Evolutionary conservation across 768 basidiomycete species (phyloP).

Genomic region (Xerocomus spinulosus): DNA sequence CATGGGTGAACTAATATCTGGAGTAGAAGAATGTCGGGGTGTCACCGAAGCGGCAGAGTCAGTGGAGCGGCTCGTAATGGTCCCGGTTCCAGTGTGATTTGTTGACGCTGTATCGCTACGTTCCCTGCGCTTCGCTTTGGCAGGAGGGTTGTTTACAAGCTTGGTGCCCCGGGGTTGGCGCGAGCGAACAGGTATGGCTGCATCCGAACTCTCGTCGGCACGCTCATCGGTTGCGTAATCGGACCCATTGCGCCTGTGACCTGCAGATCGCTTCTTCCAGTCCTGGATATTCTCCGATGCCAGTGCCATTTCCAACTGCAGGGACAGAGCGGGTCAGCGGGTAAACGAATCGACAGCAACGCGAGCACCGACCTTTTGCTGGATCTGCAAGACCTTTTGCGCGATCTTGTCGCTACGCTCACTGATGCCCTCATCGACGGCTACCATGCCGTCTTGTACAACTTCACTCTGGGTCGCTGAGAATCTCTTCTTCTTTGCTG

Average conservation of each 20-base stretch:
- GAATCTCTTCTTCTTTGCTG: slow-evolving; percentile 69
- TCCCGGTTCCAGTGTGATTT: slow-evolving; percentile 42
- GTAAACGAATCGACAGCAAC: background rate
- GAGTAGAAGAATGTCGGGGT: slow-evolving; percentile 26
- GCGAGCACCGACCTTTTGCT: slow-evolving; percentile 69
- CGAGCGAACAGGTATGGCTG: slow-evolving; percentile 35
- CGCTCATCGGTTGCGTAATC: slow-evolving; percentile 43
- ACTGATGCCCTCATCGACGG: slow-evolving; percentile 83
- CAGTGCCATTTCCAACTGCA: slow-evolving; percentile 72
- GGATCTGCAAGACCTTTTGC: slow-evolving; percentile 83
- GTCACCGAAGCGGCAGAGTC: slow-evolving; percentile 25
- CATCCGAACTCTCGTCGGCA: slow-evolving; percentile 54
- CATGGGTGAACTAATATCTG: slow-evolving; percentile 24
- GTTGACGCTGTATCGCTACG: slow-evolving; percentile 66
- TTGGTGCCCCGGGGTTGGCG: slow-evolving; percentile 38
- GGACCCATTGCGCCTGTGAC: slow-evolving; percentile 19
- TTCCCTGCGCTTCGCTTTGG: slow-evolving; percentile 40
- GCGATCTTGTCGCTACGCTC: slow-evolving; percentile 84
- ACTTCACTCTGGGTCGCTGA: slow-evolving; percentile 63
- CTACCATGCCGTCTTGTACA: slow-evolving; percentile 74
- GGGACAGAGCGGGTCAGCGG: slow-evolving; percentile 6
- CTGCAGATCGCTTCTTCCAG: slow-evolving; percentile 28
- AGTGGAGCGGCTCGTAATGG: slow-evolving; percentile 21
- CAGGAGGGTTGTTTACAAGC: slow-evolving; percentile 28
- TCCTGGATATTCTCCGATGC: slow-evolving; percentile 48